Conservation (phyloP, 2,329 filamentous ascomycete species). For the Ceratocystis albifundus region DNA sequence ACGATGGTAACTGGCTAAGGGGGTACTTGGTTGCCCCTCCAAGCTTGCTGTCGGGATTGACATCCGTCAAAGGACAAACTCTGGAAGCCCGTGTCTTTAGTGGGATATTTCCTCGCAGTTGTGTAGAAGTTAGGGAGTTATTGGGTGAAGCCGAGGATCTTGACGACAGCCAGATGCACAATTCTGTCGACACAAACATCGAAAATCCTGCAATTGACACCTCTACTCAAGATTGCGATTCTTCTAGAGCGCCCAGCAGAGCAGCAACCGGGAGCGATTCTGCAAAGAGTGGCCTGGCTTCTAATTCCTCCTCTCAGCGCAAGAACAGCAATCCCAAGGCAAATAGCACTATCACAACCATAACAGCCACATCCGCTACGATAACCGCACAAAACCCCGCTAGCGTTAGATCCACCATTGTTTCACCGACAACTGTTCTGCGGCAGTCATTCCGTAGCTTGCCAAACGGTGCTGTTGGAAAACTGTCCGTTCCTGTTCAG, state of each 20-base stretch:
- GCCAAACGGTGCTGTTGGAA: slow-evolving; percentile 34
- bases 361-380: not conserved
- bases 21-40: slow-evolving; percentile 93
- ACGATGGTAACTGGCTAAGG: slow-evolving; percentile 82
- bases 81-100: slow-evolving; percentile 94
- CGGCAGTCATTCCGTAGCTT: slow-evolving; percentile 29
- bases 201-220: not conserved
- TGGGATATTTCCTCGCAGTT: slow-evolving; percentile 92
- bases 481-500: slow-evolving; percentile 38
- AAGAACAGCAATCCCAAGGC: slow-evolving; percentile 27
- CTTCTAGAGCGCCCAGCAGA: slow-evolving; percentile 23
- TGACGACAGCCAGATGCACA: slow-evolving; percentile 33
- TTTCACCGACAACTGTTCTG: slow-evolving; percentile 19
- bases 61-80: slow-evolving; percentile 80
- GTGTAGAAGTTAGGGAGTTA: slow-evolving; percentile 87
- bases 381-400: not conserved
- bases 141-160: slow-evolving; percentile 59
- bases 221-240: slow-evolving; percentile 17
- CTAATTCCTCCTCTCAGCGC: slow-evolving; percentile 28
- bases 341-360: not conserved
- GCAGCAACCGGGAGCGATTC: slow-evolving; percentile 34
- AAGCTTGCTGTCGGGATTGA: slow-evolving; percentile 81
- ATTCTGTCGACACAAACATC: slow-evolving; percentile 25
- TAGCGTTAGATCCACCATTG: slow-evolving; percentile 19
- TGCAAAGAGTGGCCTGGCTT: slow-evolving; percentile 43